Base-by-base conservation (phyloP, 768 basidiomycete species). In the Boletus pseudopeckii region DNA sequence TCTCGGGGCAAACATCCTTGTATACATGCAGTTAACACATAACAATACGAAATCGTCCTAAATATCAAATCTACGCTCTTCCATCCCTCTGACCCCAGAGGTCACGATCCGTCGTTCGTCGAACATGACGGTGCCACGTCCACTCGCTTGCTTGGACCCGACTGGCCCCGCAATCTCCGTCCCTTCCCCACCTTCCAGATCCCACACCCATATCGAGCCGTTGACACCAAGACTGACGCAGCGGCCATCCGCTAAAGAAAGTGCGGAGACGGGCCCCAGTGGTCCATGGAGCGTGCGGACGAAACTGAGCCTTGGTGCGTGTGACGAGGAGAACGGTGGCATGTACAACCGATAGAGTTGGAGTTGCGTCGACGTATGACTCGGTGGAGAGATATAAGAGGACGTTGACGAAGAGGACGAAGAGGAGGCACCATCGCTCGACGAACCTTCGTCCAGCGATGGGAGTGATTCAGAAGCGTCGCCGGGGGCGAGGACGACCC, bases 171-270 rank as follows among this genome's bases (percentile, higher is more conserved):
- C 64, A 7, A 78, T 71, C 59, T 75, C 74, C 11, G 68, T 64
- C 40, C 74, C 70, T 26, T 70, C 65, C 20, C 73, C 76, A 11
- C 75, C 78, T 66, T 92, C 90, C 32, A 92, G 74, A 71, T 92
- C 90, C 90, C 90, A 92, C 3, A 90, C 86, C 87, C 88, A 90
- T 40, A 92, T 78, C 60, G 81, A 81, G 38, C 88, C 88, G 64
- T 89, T 83, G 33, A 71, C 70, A 9, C 86, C 82, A 18, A 91
- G 70, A 62, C 87, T 86, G 28, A 92, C 86, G 58, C 90, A 92
- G 3, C 90, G 82, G 22, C 90, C 90, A 68, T 92, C 90, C 28
- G 90, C 83, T 34, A 92, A 75, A 15, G 86, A 79, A 20, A 92
- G 76, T 5, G 86, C 80, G 5, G 78, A 78, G 22, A 90, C 77